A percentile compares a stretch with the other conserved stretches of the same genome.
Conservation (phyloP, 2,329 filamentous ascomycete species). For the Claviceps maximensis region DNA sequence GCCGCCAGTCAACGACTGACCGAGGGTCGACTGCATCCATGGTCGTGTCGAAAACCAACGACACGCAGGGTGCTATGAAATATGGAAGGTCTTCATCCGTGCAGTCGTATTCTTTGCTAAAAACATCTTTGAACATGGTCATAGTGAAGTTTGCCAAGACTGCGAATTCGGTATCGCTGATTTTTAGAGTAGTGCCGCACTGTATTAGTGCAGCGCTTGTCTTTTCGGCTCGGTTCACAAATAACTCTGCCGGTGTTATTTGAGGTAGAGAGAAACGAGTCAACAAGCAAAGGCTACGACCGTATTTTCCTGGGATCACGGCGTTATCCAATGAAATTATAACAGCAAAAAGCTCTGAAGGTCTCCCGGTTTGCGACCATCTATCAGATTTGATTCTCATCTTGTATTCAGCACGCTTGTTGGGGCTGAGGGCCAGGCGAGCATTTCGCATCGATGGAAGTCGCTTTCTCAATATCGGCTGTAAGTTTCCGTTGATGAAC, state of each 20-base stretch:
- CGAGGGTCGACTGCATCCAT: neutral
- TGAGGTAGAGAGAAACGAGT: conserved; percentile 52
- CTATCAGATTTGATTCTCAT: conserved; percentile 69
- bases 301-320: conserved; percentile 40
- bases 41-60: neutral
- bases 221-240: conserved; percentile 48
- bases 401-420: conserved; percentile 58
- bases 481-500: conserved; percentile 60
- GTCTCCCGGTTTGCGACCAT: conserved; percentile 42
- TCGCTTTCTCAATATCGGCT: conserved; percentile 57
- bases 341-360: conserved; percentile 45
- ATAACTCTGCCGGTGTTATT: conserved; percentile 58
- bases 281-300: conserved; percentile 55
- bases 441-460: conserved; percentile 81
- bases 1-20: conserved; percentile 44
- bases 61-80: conserved; percentile 53
- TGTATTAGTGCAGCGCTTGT: conserved; percentile 42
- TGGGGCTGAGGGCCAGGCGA: conserved; percentile 64
- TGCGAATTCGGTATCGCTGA: conserved; percentile 32
- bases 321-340: conserved; percentile 46
- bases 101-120: conserved; percentile 71
- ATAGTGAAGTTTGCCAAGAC: conserved; percentile 61
- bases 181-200: conserved; percentile 28
- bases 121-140: conserved; percentile 66
- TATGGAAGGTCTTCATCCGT: conserved; percentile 58